A percentile compares a stretch with the other conserved stretches of the same genome.
Evolutionary conservation across 208 protist species (phyloP).

Genomic region (Lotmaria passim): DNA sequence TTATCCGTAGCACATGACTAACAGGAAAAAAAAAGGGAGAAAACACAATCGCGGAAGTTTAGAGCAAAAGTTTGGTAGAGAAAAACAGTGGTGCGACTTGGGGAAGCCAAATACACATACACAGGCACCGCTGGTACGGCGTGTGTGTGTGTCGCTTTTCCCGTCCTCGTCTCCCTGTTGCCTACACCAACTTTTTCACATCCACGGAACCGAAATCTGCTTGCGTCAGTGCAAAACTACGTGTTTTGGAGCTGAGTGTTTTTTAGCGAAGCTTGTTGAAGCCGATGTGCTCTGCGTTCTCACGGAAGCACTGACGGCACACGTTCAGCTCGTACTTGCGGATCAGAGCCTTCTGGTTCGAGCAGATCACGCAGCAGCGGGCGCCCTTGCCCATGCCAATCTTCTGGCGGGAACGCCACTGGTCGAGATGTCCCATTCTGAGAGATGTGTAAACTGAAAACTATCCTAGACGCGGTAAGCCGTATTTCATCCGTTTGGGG

Average conservation of each 20-base stretch:
- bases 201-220: no score
- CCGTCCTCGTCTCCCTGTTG: no score
- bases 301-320: conserved; percentile 95
- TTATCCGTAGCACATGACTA: background rate
- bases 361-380: conserved; percentile 92
- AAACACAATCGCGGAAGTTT: conserved; percentile 11
- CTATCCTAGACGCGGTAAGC: no score
- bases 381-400: conserved; percentile 92
- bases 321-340: conserved; percentile 95
- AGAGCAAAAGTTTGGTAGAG: background rate
- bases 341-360: conserved; percentile 93
- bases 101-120: no score
- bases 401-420: conserved; percentile 94
- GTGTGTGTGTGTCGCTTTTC: no score
- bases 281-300: conserved; percentile 91
- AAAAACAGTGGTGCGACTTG: background rate
- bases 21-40: conserved; percentile 20
- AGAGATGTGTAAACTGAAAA: conserved; percentile 14
- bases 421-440: conserved; percentile 92
- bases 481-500: no score
- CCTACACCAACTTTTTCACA: no score
- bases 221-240: no score
- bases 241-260: no score
- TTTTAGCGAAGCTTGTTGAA: conserved; percentile 93
- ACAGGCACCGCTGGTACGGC: no score